These are phyloP conservation scores for Alternaria brassicicola DNA, from an alignment of 2,329 filamentous ascomycete species.

Conservation along the genomic window DNA sequence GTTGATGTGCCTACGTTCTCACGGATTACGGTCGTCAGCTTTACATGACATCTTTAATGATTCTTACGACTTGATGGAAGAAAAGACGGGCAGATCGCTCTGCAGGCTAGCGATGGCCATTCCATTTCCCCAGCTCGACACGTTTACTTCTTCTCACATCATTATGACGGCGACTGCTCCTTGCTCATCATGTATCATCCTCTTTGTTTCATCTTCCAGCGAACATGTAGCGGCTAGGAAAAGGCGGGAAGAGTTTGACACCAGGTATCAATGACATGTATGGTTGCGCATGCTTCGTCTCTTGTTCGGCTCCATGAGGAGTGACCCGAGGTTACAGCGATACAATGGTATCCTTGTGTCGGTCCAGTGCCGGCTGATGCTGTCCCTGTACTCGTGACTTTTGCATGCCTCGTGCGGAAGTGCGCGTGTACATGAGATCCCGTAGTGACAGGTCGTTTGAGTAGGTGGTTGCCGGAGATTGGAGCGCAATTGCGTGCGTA, in stretches of 20 bases:
- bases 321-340: constrained; percentile 5
- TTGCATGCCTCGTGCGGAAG: background rate
- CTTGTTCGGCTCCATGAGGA: constrained; percentile 9
- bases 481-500: constrained; percentile 7
- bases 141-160: constrained; percentile 31
- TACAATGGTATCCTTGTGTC: constrained; percentile 11
- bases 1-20: constrained; percentile 45
- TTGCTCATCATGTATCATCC: constrained; percentile 23
- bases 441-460: background rate
- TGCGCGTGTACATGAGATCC: background rate
- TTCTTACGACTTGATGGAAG: constrained; percentile 60
- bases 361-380: constrained; percentile 3
- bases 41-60: constrained; percentile 57
- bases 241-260: constrained; percentile 5
- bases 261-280: constrained; percentile 6
- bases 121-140: constrained; percentile 49
- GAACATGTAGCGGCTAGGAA: constrained; percentile 11
- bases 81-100: constrained; percentile 54
- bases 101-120: constrained; percentile 57
- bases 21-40: constrained; percentile 47
- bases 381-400: constrained; percentile 15
- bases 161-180: constrained; percentile 30
- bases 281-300: constrained; percentile 1
- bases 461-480: background rate
- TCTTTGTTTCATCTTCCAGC: constrained; percentile 19